Percentiles rank a stretch among this genome's conserved stretches.
Evolutionary conservation across 306 rosid species (phyloP).

Genomic region (Medicago ruthenica): DNA sequence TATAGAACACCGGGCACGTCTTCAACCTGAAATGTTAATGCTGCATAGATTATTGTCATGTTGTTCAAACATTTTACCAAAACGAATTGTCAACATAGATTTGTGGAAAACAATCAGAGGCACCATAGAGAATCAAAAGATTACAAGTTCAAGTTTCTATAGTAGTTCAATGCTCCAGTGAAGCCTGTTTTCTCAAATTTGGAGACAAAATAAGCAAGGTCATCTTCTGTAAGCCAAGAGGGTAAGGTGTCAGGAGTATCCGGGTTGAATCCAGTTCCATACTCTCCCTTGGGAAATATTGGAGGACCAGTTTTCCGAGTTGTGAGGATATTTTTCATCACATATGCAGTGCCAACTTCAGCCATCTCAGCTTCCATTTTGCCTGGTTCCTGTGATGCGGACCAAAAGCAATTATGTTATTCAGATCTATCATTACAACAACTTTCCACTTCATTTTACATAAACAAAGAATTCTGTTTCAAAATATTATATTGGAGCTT

Average conservation of each 20-base stretch:
- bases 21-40: background rate
- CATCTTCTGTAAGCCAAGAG: slow-evolving; percentile 56
- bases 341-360: slow-evolving; percentile 39
- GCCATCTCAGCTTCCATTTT: slow-evolving; percentile 50
- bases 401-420: background rate
- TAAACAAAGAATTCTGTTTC: background rate
- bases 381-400: slow-evolving; percentile 24
- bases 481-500: background rate
- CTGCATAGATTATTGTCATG: background rate
- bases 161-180: slow-evolving; percentile 58
- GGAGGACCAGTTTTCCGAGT: slow-evolving; percentile 40
- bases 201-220: slow-evolving; percentile 48
- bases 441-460: background rate
- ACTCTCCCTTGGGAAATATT: slow-evolving; percentile 41
- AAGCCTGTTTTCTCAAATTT: slow-evolving; percentile 56
- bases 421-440: background rate
- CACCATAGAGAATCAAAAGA: background rate
- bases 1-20: background rate
- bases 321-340: slow-evolving; percentile 39
- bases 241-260: slow-evolving; percentile 40
- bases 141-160: slow-evolving; percentile 43
- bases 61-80: background rate
- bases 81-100: background rate
- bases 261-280: slow-evolving; percentile 34
- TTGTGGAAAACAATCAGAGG: background rate